Conservation (phyloP, 2,329 filamentous ascomycete species). For the Ophiocordyceps camponoti-saundersi region DNA sequence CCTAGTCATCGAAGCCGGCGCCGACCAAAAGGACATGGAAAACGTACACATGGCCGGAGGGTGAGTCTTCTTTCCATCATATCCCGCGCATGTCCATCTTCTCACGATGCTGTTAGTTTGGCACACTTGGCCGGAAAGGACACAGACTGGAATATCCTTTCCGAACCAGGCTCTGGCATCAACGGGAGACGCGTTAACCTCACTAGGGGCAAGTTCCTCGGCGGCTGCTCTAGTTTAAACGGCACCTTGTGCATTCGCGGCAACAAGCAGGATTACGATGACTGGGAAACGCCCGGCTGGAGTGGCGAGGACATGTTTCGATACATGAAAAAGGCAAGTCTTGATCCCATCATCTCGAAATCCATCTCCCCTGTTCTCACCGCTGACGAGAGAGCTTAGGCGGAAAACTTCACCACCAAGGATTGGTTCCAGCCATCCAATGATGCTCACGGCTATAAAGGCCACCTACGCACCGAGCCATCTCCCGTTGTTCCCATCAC, state of each 20-base stretch:
- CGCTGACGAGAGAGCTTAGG: constrained; percentile 9
- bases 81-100: not conserved
- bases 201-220: constrained; percentile 30
- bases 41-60: constrained; percentile 34
- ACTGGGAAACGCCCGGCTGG: constrained; percentile 38
- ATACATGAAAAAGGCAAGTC: constrained; percentile 40
- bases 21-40: constrained; percentile 23
- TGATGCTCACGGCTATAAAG: constrained; percentile 29
- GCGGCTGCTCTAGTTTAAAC: constrained; percentile 30
- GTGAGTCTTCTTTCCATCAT: constrained; percentile 9
- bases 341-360: not conserved
- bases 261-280: constrained; percentile 30
- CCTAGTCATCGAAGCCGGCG: constrained; percentile 19
- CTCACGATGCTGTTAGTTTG: not conserved
- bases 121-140: constrained; percentile 21
- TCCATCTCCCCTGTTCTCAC: no score
- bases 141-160: constrained; percentile 33
- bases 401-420: constrained; percentile 40
- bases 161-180: constrained; percentile 19
- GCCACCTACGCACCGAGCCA: constrained; percentile 36
- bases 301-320: constrained; percentile 37
- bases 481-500: constrained; percentile 43
- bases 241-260: constrained; percentile 32
- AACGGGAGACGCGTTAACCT: constrained; percentile 26
- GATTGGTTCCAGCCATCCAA: constrained; percentile 34